Evolutionary conservation across 805 yeast genomes (phyloP), one percentile per base, ranked within the genome.

Genomic region (Candida schatavii): DNA sequence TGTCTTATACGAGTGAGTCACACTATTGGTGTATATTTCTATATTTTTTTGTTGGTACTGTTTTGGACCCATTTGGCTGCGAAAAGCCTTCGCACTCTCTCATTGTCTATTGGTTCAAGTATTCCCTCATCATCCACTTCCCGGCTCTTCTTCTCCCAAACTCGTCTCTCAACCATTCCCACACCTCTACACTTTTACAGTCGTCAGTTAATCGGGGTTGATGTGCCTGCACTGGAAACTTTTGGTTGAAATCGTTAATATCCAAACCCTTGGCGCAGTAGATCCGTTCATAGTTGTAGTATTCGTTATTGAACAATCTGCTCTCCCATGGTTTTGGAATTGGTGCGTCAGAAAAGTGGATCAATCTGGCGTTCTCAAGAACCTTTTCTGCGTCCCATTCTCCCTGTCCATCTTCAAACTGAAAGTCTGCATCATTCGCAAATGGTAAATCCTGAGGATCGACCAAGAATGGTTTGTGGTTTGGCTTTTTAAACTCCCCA

Each of bases 341-440:
- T 4, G 88, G 88, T 27, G 73, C 70, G 52, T 83, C 89, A 3
- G 84, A 77, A 56, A 77, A 83, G 55, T 83, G 89, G 22, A 81
- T 55, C 41, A 78, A 64, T 50, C 72, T 74, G 4, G 73, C 57
- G 9, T 63, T 55, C 5, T 52, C 46, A 5, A 61, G 45, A 11
- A 58, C 50, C 18, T 51, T 29, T 4, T 35, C 23, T 2, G 72
- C 52, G 22, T 60, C 46, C 78, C 79, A 72, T 36, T 55, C 61
- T n/a, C n/a, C n/a, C 2, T 43, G 46, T 14, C 48, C 42, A 21
- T 39, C 26, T 13, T 47, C 44, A n/a, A 14, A 11, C 10, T 35
- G 30, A 15, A 17, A 15, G 26, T 33, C 20, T n/a, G 17, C 21
- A 21, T 13, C 26, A 9, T 46, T 35, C 18, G 49, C 43, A 37